A percentile compares a stretch with the other conserved stretches of the same genome.
Evolutionary conservation across 2,329 filamentous ascomycete genomes (phyloP).

Genomic region (Stylonectria norvegica): DNA sequence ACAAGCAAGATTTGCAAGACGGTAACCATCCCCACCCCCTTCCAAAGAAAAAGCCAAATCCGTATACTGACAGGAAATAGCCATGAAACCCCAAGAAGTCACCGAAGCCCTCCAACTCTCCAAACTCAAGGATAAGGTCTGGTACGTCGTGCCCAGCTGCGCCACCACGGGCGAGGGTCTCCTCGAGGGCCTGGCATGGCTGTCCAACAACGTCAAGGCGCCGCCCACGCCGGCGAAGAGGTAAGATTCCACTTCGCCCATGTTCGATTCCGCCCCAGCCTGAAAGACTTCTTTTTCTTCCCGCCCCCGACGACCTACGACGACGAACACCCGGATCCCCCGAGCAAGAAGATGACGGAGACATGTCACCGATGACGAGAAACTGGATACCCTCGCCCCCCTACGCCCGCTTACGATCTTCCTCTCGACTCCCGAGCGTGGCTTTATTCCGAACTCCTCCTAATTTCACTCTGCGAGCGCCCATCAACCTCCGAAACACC

Average conservation of each 20-base stretch:
- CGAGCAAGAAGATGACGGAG: no score
- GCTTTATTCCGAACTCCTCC: no score
- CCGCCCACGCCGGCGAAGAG: conserved; percentile 54
- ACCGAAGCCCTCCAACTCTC: conserved; percentile 73
- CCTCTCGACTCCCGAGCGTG: no score
- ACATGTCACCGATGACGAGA: no score
- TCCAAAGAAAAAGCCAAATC: conserved; percentile 2
- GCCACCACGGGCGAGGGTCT: conserved; percentile 79
- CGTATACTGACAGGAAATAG: conserved; percentile 41
- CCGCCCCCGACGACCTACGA: no score
- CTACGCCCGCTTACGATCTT: no score
- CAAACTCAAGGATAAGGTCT: conserved; percentile 78
- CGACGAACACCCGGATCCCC: no score
- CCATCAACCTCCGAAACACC: no score
- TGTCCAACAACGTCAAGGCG: conserved; percentile 79
- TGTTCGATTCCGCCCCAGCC: neutral
- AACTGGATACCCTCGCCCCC: no score
- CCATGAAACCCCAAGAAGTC: conserved; percentile 76
- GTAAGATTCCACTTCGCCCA: conserved; percentile 31
- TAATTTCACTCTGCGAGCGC: no score
- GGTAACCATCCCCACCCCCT: conserved; percentile 44
- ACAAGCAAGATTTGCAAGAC: conserved; percentile 94
- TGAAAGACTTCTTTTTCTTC: neutral
- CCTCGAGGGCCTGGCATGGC: conserved; percentile 76
- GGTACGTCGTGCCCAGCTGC: conserved; percentile 81